Evolutionary conservation across 345 rosid species (phyloP), one percentile per base, ranked within the genome.

Genomic region (Populus ilicifolia): DNA sequence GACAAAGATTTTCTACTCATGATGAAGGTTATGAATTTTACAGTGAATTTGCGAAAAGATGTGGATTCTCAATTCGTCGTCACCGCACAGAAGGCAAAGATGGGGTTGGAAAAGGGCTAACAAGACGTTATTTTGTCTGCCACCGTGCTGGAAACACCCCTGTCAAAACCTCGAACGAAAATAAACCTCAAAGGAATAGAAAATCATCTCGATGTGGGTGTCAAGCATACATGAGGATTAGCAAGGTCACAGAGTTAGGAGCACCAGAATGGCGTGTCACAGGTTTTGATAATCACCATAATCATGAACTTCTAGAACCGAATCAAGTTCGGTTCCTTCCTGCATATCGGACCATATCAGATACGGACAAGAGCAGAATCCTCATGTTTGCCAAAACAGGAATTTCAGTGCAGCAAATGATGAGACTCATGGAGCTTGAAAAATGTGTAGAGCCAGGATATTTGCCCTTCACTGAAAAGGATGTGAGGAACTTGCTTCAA

Each of bases 141-240:
- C 99, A 93, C 35, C 93, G 98, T 25, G 99, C 99, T 75, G 99
- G 99, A 16, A 95, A 93, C 80, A 95, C 99, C n/a, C 99, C 99
- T 7, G 78, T 83, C 36, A 95, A 95, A 81, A 75, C 92, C 29
- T 72, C 80, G 62, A 93, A 84, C 25, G 93, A 91, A 50, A 86
- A 81, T 69, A 95, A 95, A 72, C 94, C 98, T 8, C 99, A 93
- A 80, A 87, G 99, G 80, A 95, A 95, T 72, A 77, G 97, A 70
- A 93, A 91, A 79, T 95, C 99, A 21, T 95, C 94, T 5, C 88
- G 99, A 11, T 95, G 99, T 64, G 98, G 99, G 64, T 95, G 99
- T 84, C 98, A 89, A 80, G 98, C 98, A 0, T 95, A 89, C 80
- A 78, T 95, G 85, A 84, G 97, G 81, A 95, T 90, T 73, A 95